These are phyloP conservation scores for Phyllosticta citribraziliensis DNA, from an alignment of 2,329 filamentous ascomycete genomes.

Conservation along the genomic window DNA sequence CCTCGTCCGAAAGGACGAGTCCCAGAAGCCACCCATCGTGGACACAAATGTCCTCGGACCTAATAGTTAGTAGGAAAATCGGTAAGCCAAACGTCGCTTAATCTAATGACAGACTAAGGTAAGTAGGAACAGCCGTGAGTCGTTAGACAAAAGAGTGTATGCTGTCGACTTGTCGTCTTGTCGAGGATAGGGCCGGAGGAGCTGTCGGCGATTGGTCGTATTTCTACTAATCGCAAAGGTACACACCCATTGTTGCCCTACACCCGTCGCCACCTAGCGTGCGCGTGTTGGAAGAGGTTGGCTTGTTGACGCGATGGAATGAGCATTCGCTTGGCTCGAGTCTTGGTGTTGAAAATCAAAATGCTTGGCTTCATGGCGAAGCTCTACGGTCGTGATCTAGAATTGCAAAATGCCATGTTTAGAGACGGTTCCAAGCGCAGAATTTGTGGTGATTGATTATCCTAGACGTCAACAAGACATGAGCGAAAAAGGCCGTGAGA, in stretches of 20 bases:
- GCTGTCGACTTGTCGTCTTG: not conserved
- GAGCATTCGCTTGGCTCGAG: not conserved
- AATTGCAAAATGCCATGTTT: not conserved
- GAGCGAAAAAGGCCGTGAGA: not conserved
- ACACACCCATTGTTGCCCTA: not conserved
- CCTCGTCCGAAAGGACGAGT: not conserved
- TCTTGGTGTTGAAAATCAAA: constrained; percentile 3
- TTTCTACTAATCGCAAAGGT: not conserved
- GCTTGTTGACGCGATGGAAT: constrained; percentile 10
- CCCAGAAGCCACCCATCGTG: not conserved
- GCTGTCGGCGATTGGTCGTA: not conserved
- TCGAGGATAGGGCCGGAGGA: not conserved
- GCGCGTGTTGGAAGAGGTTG: not conserved
- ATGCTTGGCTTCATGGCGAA: constrained; percentile 9
- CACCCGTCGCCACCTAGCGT: not conserved
- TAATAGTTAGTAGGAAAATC: not conserved
- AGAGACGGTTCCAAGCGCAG: not conserved
- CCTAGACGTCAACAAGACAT: not conserved
- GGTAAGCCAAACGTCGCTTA: not conserved
- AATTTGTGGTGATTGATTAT: not conserved
- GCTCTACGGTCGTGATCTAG: too few species aligned
- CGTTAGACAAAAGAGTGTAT: not conserved
- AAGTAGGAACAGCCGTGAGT: not conserved
- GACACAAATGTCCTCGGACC: not conserved
- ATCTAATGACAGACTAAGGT: not conserved